Evolutionary conservation across 108 stramenopile species (phyloP).

Genomic region (Seminavis robusta): DNA sequence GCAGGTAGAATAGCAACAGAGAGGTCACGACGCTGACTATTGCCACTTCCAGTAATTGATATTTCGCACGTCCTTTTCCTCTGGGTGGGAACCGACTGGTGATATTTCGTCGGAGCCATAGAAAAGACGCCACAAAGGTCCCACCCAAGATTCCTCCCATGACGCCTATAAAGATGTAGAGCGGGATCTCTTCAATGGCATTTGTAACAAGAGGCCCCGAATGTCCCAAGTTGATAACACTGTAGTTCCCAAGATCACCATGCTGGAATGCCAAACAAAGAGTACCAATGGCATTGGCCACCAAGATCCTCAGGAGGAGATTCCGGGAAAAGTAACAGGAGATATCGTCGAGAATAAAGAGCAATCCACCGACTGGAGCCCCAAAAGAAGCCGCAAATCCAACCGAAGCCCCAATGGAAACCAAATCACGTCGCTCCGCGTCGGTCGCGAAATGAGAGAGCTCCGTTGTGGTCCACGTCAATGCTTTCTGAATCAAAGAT

Average conservation of each 20-base stretch:
- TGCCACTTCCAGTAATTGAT: conserved; percentile 17
- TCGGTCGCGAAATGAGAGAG: conserved; percentile 61
- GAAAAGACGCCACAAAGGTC: conserved; percentile 17
- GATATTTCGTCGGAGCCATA: conserved; percentile 4
- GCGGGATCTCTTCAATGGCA: conserved; percentile 28
- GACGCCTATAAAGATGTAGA: conserved; percentile 36
- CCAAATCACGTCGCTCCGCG: conserved; percentile 63
- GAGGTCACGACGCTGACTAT: conserved; percentile 34
- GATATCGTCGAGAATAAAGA: conserved; percentile 39
- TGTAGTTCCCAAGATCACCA: conserved; percentile 41
- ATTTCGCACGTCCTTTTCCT: background rate
- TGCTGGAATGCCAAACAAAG: conserved; percentile 50
- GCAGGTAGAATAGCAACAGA: conserved; percentile 22
- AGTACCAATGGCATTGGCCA: conserved; percentile 50
- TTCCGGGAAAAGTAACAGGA: conserved; percentile 51
- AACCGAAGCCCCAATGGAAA: conserved; percentile 70
- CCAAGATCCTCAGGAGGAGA: conserved; percentile 55
- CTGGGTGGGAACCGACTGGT: background rate
- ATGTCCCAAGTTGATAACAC: conserved; percentile 38
- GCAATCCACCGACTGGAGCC: conserved; percentile 82
- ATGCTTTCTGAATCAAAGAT: conserved; percentile 1
- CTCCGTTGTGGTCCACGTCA: conserved; percentile 26
- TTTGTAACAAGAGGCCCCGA: conserved; percentile 19
- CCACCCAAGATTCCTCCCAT: conserved; percentile 51
- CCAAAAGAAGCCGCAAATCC: conserved; percentile 87